phyloP scores from a whole-genome alignment of 768 basidiomycete species.

The Leucocoprinus birnbaumii region DNA sequence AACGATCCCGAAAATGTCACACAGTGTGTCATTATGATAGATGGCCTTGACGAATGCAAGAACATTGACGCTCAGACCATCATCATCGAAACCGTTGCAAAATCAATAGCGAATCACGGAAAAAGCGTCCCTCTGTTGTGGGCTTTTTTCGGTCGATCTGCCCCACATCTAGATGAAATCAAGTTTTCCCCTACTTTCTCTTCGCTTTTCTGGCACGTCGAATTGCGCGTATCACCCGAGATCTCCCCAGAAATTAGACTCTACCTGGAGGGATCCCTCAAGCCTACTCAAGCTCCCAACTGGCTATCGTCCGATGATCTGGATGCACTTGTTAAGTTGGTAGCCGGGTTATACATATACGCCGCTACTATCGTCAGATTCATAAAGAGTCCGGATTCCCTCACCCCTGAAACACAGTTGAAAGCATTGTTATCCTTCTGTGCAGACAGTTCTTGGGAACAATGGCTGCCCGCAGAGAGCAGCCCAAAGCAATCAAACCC shows the following conservation, averaged over 20 bases:
- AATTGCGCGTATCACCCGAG: conserved; percentile 6
- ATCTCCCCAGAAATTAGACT: not conserved
- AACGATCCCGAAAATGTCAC: too few relatives aligned
- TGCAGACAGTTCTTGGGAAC: too few relatives aligned
- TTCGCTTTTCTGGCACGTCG: not conserved
- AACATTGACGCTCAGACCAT: not conserved
- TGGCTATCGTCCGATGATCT: conserved; percentile 10
- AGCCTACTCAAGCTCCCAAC: not conserved
- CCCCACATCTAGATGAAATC: not conserved
- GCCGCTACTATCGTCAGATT: conserved; percentile 10
- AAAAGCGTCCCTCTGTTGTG: not conserved
- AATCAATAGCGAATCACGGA: not conserved
- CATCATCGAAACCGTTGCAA: not conserved
- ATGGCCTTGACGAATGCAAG: conserved; percentile 16
- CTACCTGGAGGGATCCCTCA: conserved; percentile 1
- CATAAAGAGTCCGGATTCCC: not conserved
- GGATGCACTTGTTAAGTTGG: not conserved
- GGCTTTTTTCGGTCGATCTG: conserved; percentile 13
- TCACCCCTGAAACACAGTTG: not conserved
- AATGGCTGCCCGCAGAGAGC: not conserved
- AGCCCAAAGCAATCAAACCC: not conserved
- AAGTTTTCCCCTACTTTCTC: not conserved
- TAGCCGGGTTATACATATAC: conserved; percentile 7
- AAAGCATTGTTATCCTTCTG: not conserved
- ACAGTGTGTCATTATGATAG: conserved; percentile 6